These are phyloP conservation scores for Chaetomium tenue DNA, from an alignment of 495 filamentous ascomycete genomes.

Conservation along the genomic window DNA sequence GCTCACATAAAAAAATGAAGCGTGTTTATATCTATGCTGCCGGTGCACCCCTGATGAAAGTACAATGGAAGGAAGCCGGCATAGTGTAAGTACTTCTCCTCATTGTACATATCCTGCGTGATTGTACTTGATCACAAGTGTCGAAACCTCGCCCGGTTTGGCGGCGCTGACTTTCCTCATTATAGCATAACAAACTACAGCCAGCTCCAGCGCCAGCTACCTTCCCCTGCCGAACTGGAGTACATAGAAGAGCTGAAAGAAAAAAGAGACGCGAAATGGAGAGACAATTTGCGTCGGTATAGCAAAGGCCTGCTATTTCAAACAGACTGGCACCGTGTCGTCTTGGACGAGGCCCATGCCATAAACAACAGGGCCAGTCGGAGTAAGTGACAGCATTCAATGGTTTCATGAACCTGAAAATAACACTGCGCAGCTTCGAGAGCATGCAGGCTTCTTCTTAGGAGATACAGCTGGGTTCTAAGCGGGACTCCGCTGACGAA, in stretches of 20 bases:
- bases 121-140: too few species aligned
- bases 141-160: not conserved
- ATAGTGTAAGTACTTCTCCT: constrained; percentile 20
- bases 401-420: not conserved
- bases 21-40: constrained; percentile 24
- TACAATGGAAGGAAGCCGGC: constrained; percentile 27
- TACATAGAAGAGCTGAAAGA: constrained; percentile 21
- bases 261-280: constrained; percentile 33
- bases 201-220: constrained; percentile 39
- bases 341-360: constrained; percentile 60
- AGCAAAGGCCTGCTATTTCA: constrained; percentile 41
- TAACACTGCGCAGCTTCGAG: constrained; percentile 42
- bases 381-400: constrained; percentile 18
- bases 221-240: not conserved
- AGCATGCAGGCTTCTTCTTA: constrained; percentile 54
- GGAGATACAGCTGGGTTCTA: constrained; percentile 58
- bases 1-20: constrained; percentile 9
- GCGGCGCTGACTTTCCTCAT: not conserved
- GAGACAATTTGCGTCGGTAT: not conserved
- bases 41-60: not conserved
- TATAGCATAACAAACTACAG: constrained; percentile 51
- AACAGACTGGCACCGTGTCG: constrained; percentile 53
- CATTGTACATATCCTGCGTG: too few species aligned
- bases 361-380: constrained; percentile 58
- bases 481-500: constrained; percentile 64